Percentiles rank a stretch among this genome's conserved stretches.
Conservation (phyloP, 352 stramenopile species). For the Phytophthora vignae region DNA sequence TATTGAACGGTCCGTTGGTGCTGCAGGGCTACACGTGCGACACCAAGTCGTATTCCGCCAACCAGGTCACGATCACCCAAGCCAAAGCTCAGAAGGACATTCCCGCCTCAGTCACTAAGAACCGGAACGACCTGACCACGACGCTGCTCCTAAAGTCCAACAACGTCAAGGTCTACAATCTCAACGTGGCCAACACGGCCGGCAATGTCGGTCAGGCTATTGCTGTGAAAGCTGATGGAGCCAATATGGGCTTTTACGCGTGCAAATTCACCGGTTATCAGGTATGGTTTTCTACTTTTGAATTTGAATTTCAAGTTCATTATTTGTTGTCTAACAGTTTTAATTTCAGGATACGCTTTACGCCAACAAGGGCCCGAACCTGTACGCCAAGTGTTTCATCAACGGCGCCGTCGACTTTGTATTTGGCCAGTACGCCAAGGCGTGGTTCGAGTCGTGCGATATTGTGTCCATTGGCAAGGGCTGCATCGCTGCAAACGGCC, state of each 20-base stretch:
- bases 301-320: not conserved
- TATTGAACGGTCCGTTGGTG: not conserved
- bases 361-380: not conserved
- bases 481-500: not conserved
- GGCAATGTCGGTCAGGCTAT: not conserved
- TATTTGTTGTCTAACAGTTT: not conserved
- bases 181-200: not conserved
- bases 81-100: not conserved
- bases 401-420: slow-evolving; percentile 1
- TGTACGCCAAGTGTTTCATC: not conserved
- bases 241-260: not conserved
- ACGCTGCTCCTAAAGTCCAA: not conserved
- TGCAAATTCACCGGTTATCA: not conserved
- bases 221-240: not conserved
- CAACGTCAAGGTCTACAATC: slow-evolving; percentile 1
- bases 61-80: slow-evolving; percentile 1
- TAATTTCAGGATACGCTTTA: not conserved
- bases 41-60: not conserved
- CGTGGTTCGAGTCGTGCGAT: slow-evolving; percentile 2
- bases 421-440: not conserved
- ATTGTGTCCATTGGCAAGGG: not conserved
- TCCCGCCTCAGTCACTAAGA: not conserved
- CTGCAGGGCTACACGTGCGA: not conserved
- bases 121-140: not conserved
- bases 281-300: not conserved